Base-by-base conservation (phyloP, 441 rosid species). In the Populus hybrid region DNA sequence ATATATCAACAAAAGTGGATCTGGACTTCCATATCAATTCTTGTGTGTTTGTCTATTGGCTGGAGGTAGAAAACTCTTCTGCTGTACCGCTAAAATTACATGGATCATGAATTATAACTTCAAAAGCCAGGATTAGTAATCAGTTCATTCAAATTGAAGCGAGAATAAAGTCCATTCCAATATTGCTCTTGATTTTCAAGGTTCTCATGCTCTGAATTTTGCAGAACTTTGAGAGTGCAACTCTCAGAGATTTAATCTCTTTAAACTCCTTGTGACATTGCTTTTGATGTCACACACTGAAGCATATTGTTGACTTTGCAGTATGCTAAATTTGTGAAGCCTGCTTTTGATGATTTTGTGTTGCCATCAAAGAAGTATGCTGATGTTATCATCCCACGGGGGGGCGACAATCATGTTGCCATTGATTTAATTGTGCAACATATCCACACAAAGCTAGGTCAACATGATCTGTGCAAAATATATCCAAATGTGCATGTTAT, bases 321-420 rank as follows among this genome's bases (percentile, higher is more conserved):
- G 98, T 95, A 95, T 72, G 97, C 97, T 67, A 95, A 94, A 84
- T 96, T 96, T 90, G 99, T 96, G 72, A 96, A 96, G 87, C 99
- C 99, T 35, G 99, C 99, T 36, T 96, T 96, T 87, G 99, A 96
- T 86, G 98, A 96, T 82, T 96, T 96, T 86, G 90, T 96, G 82
- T 89, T 89, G 42, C 99, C 99, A 73, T 90, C 99, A 71, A 96
- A 96, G 90, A 96, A 96, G 82, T 94, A 88, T 87, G 98, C 99
- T 18, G 99, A 96, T 83, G 92, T 94, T 67, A 94, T 94, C 82
- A 94, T 96, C 70, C 99, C 99, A 5, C 87, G 98, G 67, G 99
- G 99, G 70, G 98, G 97, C 77, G 98, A 96, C 66, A 96, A 96
- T 87, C 98, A 96, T 81, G 98, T 96, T 80, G 99, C 99, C 26